Evolutionary conservation across 192 early-diverging fungal species (phyloP).

Genomic region (Helicostylum pulchrum): DNA sequence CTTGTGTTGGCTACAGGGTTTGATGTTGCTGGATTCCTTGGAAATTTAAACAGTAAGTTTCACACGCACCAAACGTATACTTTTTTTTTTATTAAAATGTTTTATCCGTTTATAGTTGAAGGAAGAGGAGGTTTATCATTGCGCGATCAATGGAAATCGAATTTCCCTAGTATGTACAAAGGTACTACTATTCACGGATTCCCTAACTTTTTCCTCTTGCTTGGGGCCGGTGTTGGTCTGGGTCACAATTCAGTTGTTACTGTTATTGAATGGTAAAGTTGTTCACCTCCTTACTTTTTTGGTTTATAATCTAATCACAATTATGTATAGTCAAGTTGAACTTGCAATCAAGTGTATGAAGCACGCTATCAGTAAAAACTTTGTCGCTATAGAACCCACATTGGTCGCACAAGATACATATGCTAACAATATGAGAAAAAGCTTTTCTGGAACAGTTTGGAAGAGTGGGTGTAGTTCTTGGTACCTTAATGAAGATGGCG

Average conservation of each 20-base stretch:
- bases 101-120: no score
- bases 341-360: slow-evolving; percentile 41
- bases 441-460: slow-evolving; percentile 41
- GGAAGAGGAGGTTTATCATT: slow-evolving; percentile 24
- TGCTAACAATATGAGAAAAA: slow-evolving; percentile 26
- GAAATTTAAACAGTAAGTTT: slow-evolving; percentile 26
- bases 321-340: slow-evolving; percentile 45
- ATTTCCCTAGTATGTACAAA: slow-evolving; percentile 30
- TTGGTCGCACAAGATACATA: slow-evolving; percentile 32
- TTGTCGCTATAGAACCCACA: slow-evolving; percentile 37
- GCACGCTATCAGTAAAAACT: slow-evolving; percentile 40
- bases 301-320: slow-evolving; percentile 33
- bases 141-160: slow-evolving; percentile 15
- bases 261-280: slow-evolving; percentile 27
- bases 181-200: slow-evolving; percentile 43
- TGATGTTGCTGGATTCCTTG: slow-evolving; percentile 30
- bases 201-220: slow-evolving; percentile 55
- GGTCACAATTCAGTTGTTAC: slow-evolving; percentile 46
- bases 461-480: slow-evolving; percentile 46
- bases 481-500: slow-evolving; percentile 40
- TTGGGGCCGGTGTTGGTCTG: slow-evolving; percentile 50
- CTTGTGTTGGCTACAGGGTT: slow-evolving; percentile 47
- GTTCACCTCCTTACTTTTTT: no score
- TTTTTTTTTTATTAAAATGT: no score
- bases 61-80: no score